A percentile compares a stretch with the other conserved stretches of the same genome.
Conservation (phyloP, 1,284 basidiomycete genomes). For the Tausonia pullulans region DNA sequence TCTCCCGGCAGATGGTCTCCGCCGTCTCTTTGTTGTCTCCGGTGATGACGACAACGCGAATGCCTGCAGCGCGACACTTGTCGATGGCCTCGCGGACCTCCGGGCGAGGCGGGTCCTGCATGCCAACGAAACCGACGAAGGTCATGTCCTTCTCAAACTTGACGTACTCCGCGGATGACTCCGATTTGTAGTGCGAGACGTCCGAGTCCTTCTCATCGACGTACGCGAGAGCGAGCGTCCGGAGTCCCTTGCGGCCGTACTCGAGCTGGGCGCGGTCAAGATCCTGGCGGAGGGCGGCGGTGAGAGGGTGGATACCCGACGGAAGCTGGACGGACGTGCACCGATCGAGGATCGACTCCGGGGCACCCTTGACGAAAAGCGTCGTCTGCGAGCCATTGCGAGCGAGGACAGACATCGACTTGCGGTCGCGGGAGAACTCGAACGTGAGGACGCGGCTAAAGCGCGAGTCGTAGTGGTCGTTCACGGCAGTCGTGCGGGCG, state of each 20-base stretch:
- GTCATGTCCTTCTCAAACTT: conserved; percentile 83
- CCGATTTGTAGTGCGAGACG: conserved; percentile 63
- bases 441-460: conserved; percentile 80
- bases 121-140: conserved; percentile 90
- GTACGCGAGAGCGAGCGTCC: conserved; percentile 85
- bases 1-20: conserved; percentile 90
- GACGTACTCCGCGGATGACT: conserved; percentile 67
- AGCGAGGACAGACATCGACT: conserved; percentile 95
- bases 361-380: conserved; percentile 88
- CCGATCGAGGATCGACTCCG: conserved; percentile 84
- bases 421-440: conserved; percentile 95
- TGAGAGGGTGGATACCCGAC: conserved; percentile 50
- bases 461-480: conserved; percentile 61
- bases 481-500: conserved; percentile 67
- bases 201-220: conserved; percentile 64
- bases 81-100: conserved; percentile 80
- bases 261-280: conserved; percentile 48
- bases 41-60: conserved; percentile 93
- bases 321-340: conserved; percentile 64
- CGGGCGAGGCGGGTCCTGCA: conserved; percentile 95
- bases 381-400: conserved; percentile 39
- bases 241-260: conserved; percentile 72
- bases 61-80: conserved; percentile 84
- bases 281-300: conserved; percentile 47
- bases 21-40: conserved; percentile 98